These are phyloP conservation scores for Saposhnikovia divaricata DNA, from an alignment of 129 eudicot genomes.

Conservation along the genomic window DNA sequence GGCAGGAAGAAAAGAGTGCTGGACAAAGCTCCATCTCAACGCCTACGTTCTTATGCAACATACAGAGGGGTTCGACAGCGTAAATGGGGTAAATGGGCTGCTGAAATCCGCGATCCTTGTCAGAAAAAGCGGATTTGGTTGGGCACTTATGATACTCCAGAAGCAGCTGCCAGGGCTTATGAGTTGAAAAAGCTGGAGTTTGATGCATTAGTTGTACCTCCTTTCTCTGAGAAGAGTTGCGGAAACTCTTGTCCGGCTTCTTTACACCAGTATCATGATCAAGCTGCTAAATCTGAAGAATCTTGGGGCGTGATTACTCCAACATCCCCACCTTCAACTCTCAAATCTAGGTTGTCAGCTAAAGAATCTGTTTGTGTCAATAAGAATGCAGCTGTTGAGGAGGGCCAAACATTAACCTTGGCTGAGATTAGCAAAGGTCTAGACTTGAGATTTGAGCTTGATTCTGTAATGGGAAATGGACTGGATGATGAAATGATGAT, in stretches of 20 bases:
- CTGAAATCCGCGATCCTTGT: conserved; percentile 79
- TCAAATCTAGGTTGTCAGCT: conserved; percentile 32
- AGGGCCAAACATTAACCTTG: conserved; percentile 17
- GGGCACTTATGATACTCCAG: conserved; percentile 64
- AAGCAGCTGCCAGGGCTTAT: conserved; percentile 61
- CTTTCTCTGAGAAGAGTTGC: conserved; percentile 15
- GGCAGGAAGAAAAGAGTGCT: conserved; percentile 26
- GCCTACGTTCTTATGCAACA: conserved; percentile 11
- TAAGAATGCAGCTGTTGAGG: neutral
- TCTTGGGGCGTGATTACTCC: conserved; percentile 35
- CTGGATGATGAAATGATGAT: conserved; percentile 23
- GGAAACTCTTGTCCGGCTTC: conserved; percentile 14
- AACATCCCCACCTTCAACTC: conserved; percentile 44
- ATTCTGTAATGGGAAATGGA: conserved; percentile 16
- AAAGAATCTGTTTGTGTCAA: conserved; percentile 1
- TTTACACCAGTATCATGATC: conserved; percentile 15
- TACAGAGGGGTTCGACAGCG: conserved; percentile 69
- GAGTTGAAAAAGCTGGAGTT: conserved; percentile 48
- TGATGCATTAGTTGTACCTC: conserved; percentile 25
- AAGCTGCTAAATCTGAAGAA: conserved; percentile 37
- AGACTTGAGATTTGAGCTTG: conserved; percentile 24
- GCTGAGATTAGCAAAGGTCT: conserved; percentile 31
- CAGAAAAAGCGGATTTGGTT: conserved; percentile 53
- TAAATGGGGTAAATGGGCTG: conserved; percentile 94
- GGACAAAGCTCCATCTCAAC: conserved; percentile 20